Evolutionary conservation across 2,329 filamentous ascomycete genomes (phyloP).

Genomic region (Lasiodiplodia sp.): DNA sequence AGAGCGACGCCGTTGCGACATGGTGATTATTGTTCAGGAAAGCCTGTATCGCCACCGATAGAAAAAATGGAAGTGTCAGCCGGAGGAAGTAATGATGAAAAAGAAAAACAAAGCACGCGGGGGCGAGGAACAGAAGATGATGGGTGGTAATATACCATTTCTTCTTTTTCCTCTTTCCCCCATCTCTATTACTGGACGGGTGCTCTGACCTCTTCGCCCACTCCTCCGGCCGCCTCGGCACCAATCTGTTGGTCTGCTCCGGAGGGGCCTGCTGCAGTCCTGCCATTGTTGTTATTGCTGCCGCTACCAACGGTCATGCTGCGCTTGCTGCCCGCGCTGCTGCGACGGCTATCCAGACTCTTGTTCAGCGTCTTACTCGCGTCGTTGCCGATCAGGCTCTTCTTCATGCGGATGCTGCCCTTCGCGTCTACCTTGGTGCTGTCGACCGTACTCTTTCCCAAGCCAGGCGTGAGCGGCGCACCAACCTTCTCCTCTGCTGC

Average conservation of each 20-base stretch:
- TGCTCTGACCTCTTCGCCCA: conserved; percentile 28
- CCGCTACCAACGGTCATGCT: conserved; percentile 56
- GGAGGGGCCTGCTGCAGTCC: conserved; percentile 37
- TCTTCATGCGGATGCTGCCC: conserved; percentile 65
- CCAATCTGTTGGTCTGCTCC: conserved; percentile 37
- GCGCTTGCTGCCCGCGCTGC: conserved; percentile 84
- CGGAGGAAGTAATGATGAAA: not conserved
- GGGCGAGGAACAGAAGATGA: not conserved
- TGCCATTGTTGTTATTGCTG: conserved; percentile 33
- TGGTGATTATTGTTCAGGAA: not conserved
- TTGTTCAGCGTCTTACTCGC: conserved; percentile 69
- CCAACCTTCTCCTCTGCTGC: conserved; percentile 92
- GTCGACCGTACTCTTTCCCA: conserved; percentile 90
- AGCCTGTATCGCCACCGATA: not conserved
- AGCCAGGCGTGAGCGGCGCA: conserved; percentile 84
- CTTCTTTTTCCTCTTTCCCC: conserved; percentile 32
- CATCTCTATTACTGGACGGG: conserved; percentile 10
- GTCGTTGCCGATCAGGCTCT: conserved; percentile 51
- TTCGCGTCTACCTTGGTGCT: conserved; percentile 86
- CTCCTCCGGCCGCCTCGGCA: conserved; percentile 34
- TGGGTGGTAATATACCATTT: conserved; percentile 9
- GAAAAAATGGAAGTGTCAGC: not conserved
- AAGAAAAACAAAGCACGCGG: not conserved
- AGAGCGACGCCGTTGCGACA: not conserved
- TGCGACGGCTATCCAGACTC: conserved; percentile 89